Percentiles rank a stretch among this genome's conserved stretches.
Evolutionary conservation across 176 grass and related monocot species (phyloP).

Genomic region (Paspalum notatum): DNA sequence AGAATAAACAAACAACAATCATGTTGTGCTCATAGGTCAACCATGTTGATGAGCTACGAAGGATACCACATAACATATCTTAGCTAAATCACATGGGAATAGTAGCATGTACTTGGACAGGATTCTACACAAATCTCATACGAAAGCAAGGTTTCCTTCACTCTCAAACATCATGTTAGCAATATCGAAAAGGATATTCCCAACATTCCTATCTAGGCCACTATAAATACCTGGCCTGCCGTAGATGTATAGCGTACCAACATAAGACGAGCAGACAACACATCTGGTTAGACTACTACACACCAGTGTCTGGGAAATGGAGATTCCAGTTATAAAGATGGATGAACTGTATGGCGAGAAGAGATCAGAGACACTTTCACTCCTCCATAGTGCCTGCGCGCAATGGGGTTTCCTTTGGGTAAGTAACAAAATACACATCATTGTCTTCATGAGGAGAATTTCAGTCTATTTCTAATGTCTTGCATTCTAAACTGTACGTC

Average conservation of each 20-base stretch:
- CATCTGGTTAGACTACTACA: background rate
- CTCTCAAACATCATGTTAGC: constrained; percentile 19
- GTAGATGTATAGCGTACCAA: constrained; percentile 32
- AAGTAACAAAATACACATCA: constrained; percentile 34
- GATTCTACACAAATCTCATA: constrained; percentile 31
- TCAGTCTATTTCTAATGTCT: constrained; percentile 22
- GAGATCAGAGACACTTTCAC: constrained; percentile 51
- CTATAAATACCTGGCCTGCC: constrained; percentile 53
- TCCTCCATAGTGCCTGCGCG: constrained; percentile 68
- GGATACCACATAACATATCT: constrained; percentile 34
- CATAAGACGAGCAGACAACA: constrained; percentile 33
- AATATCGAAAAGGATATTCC: constrained; percentile 36
- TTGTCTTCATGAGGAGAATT: constrained; percentile 28
- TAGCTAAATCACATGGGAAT: constrained; percentile 49
- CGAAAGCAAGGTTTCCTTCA: constrained; percentile 42
- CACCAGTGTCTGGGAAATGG: constrained; percentile 45
- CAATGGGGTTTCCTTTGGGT: constrained; percentile 78
- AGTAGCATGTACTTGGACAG: constrained; percentile 49
- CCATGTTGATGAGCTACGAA: constrained; percentile 42
- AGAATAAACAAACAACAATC: constrained; percentile 8
- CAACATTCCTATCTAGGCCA: constrained; percentile 27
- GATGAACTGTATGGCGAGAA: constrained; percentile 46
- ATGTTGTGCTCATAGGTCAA: constrained; percentile 39
- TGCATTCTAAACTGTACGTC: constrained; percentile 21
- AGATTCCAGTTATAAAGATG: constrained; percentile 71